These are phyloP conservation scores for Tetracladium marchalianum DNA, from an alignment of 495 filamentous ascomycete species.

Conservation along the genomic window DNA sequence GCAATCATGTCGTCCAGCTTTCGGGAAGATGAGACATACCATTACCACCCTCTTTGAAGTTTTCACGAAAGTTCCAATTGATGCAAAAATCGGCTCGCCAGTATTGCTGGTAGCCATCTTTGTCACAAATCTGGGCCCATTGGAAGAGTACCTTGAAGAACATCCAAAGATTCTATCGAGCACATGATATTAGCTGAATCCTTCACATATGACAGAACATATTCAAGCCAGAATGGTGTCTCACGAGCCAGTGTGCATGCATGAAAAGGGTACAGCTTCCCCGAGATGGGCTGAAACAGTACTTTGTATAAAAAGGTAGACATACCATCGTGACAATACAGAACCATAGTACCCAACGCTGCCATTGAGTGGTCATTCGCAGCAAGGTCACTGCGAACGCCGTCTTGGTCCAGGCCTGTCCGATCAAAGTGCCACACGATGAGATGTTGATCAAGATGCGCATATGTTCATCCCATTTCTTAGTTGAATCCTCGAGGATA, in stretches of 20 bases:
- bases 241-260: too few species aligned
- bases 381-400: constrained; percentile 1
- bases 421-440: constrained; percentile 1
- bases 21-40: neutral
- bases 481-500: neutral
- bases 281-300: too few species aligned
- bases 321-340: neutral
- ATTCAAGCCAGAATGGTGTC: too few species aligned
- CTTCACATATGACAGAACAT: too few species aligned
- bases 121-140: neutral
- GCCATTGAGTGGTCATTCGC: neutral
- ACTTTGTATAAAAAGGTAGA: too few species aligned
- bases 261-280: too few species aligned
- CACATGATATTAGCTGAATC: too few species aligned
- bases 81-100: neutral
- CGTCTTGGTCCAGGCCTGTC: neutral
- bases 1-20: neutral
- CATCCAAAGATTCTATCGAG: neutral
- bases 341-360: neutral
- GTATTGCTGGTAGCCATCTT: neutral
- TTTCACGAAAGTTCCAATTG: neutral
- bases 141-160: neutral
- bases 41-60: constrained; percentile 1
- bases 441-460: constrained; percentile 4
- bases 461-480: constrained; percentile 3